Conservation (phyloP, 2,329 filamentous ascomycete genomes). For the Curvularia spicifera region DNA sequence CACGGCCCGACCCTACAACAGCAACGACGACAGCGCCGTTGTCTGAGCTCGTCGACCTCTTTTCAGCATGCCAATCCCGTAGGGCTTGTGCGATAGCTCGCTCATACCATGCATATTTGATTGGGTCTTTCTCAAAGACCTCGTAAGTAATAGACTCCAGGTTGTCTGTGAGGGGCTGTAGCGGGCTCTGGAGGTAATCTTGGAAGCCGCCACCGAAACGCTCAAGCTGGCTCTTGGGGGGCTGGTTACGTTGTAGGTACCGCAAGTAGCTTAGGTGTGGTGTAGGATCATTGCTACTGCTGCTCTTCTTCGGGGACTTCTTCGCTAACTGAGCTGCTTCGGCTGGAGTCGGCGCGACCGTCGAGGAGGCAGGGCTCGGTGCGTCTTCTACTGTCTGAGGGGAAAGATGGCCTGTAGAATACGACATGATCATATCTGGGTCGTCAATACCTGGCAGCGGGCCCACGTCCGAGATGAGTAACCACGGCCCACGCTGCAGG, state of each 20-base stretch:
- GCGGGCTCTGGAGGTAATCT: slow-evolving; percentile 92
- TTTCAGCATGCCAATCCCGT: slow-evolving; percentile 74
- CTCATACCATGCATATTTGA: slow-evolving; percentile 98
- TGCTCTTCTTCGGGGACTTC: slow-evolving; percentile 51
- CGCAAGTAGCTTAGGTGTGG: slow-evolving; percentile 81
- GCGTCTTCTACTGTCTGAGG: slow-evolving; percentile 54
- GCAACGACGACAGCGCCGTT: slow-evolving; percentile 80
- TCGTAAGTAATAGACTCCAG: slow-evolving; percentile 97
- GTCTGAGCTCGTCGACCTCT: slow-evolving; percentile 75
- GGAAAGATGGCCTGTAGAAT: slow-evolving; percentile 46
- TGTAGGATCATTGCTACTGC: slow-evolving; percentile 59
- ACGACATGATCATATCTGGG: slow-evolving; percentile 47
- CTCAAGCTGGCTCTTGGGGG: slow-evolving; percentile 67
- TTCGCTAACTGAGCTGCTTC: slow-evolving; percentile 63
- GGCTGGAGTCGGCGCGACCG: slow-evolving; percentile 66
- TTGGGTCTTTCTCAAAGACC: slow-evolving; percentile 96
- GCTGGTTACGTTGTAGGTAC: slow-evolving; percentile 83
- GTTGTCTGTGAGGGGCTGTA: slow-evolving; percentile 95
- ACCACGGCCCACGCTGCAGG: slow-evolving; percentile 64
- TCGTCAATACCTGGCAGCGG: slow-evolving; percentile 58
- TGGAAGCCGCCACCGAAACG: slow-evolving; percentile 77
- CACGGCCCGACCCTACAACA: slow-evolving; percentile 90
- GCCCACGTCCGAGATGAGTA: slow-evolving; percentile 65
- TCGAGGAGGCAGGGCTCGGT: slow-evolving; percentile 34
- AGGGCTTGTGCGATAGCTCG: slow-evolving; percentile 81